Evolutionary conservation across 129 eudicot genomes (phyloP).

Genomic region (Scalesia atractyloides): DNA sequence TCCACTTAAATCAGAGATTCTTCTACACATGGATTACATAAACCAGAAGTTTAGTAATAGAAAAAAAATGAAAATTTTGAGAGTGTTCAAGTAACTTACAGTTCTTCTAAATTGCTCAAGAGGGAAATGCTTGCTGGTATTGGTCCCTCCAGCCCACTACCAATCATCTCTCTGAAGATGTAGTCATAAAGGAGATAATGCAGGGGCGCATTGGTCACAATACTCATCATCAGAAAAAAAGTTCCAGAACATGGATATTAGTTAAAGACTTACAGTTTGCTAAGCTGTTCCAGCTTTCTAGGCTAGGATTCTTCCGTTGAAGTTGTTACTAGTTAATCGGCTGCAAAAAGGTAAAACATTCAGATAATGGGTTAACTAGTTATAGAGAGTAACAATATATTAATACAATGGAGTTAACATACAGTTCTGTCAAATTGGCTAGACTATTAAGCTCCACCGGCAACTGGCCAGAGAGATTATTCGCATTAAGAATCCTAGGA

Average conservation of each 20-base stretch:
- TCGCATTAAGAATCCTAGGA: slow-evolving; percentile 44
- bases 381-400: background rate
- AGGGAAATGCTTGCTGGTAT: slow-evolving; percentile 56
- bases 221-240: background rate
- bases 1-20: slow-evolving; percentile 55
- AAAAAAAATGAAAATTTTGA: background rate
- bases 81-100: slow-evolving; percentile 38
- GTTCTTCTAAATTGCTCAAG: slow-evolving; percentile 43
- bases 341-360: slow-evolving; percentile 28
- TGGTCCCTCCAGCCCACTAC: slow-evolving; percentile 67
- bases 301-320: slow-evolving; percentile 49
- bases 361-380: background rate
- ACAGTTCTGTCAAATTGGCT: slow-evolving; percentile 50
- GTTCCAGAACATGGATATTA: background rate
- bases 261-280: slow-evolving; percentile 40
- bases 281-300: slow-evolving; percentile 43
- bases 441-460: slow-evolving; percentile 46
- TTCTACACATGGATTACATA: slow-evolving; percentile 33
- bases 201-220: background rate
- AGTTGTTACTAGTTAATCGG: slow-evolving; percentile 58
- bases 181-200: background rate
- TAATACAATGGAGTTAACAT: slow-evolving; percentile 10
- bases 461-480: slow-evolving; percentile 50
- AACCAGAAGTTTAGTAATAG: background rate
- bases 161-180: slow-evolving; percentile 54